Evolutionary conservation across 2,329 filamentous ascomycete species (phyloP), one percentile per base, ranked within the genome.

Genomic region (Xylariaceae sp.): DNA sequence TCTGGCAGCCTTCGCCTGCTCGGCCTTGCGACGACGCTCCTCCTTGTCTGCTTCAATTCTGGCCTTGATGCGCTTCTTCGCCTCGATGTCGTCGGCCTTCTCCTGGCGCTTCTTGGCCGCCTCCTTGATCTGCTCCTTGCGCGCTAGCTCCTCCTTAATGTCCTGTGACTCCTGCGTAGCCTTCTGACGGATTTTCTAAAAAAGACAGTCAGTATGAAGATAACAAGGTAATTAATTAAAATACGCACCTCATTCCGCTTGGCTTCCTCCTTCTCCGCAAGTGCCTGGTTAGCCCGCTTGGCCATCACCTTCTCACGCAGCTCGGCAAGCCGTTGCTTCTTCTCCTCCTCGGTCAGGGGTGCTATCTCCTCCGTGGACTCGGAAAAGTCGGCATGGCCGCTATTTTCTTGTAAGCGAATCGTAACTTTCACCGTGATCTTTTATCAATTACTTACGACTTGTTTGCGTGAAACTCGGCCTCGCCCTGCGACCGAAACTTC

Each of bases 41-140:
- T 90, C 89, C 79, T 95, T 97, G 77, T 97, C 92, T 11, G 89
- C 92, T 67, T 94, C 92, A 65, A 99, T 96, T 81, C 92, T 92
- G 58, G 91, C 92, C 76, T 92, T 88, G 73, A 97, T 93, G 41
- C 89, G 85, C 75, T 88, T 90, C 80, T 93, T 94, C 9, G 91
- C 93, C 49, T 91, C 90, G 7, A 88, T 74, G 56, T 97, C 94
- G 13, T 88, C 90, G 48, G 84, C 78, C 78, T 97, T 97, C 78
- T 99, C 94, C 69, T 88, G 84, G 57, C 88, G 87, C 79, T 97
- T 97, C 68, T 86, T 84, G 55, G 87, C 87, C 0, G 91, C 92
- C 67, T 96, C 91, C 75, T 97, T 96, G 72, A 97, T 84, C 72
- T 91, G 90, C 77, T 97, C 90, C 73, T 96, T 94, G 69, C 87